Conservation (phyloP, 495 filamentous ascomycete genomes). For the Poronia punctata region DNA sequence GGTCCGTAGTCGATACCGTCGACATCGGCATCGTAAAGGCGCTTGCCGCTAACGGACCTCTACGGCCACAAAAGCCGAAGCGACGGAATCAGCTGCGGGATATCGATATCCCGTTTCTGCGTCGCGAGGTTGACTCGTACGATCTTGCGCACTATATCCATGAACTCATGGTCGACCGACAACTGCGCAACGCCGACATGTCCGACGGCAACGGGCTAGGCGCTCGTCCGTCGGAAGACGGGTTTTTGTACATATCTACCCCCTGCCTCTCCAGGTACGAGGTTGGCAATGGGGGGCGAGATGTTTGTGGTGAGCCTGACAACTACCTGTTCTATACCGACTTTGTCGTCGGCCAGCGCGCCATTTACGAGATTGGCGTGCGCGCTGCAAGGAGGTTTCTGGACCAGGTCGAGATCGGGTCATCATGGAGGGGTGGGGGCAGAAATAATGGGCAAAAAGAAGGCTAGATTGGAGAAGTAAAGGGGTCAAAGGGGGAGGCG, state of each 20-base stretch:
- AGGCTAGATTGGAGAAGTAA: not conserved
- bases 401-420: conserved; percentile 12
- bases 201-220: conserved; percentile 26
- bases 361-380: conserved; percentile 25
- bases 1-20: conserved; percentile 6
- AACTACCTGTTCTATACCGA: conserved; percentile 30
- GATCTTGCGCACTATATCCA: conserved; percentile 22
- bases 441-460: too few relatives aligned
- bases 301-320: conserved; percentile 14
- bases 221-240: conserved; percentile 8
- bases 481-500: not conserved
- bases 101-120: conserved; percentile 6
- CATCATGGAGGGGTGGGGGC: conserved; percentile 6
- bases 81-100: conserved; percentile 1
- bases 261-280: conserved; percentile 14
- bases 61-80: not conserved
- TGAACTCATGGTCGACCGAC: conserved; percentile 25
- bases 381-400: conserved; percentile 21
- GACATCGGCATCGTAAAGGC: conserved; percentile 14
- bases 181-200: conserved; percentile 24
- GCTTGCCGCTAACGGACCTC: conserved; percentile 3
- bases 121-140: conserved; percentile 23
- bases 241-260: conserved; percentile 22
- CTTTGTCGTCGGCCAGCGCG: conserved; percentile 24
- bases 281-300: not conserved